phyloP scores from a whole-genome alignment of 176 grass and related monocot genomes.

The Avena atlantica region DNA sequence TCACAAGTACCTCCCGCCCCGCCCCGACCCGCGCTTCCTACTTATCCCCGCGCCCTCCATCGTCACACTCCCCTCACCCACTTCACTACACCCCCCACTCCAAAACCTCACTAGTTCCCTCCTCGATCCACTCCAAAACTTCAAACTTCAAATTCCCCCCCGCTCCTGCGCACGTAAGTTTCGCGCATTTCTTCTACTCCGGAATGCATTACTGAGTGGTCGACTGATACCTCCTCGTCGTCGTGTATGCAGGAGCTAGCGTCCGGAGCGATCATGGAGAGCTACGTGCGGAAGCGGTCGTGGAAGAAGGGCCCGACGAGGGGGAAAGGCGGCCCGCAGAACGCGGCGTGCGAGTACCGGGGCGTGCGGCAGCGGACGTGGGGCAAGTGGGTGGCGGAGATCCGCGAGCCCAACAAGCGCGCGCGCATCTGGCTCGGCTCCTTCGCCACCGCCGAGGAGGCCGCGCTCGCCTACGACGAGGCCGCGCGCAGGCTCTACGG shows the following conservation, averaged over 20 bases:
- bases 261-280: constrained; percentile 48
- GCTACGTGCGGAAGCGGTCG: constrained; percentile 65
- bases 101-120: constrained; percentile 22
- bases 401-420: constrained; percentile 87
- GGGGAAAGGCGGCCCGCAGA: constrained; percentile 78
- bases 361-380: constrained; percentile 83
- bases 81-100: constrained; percentile 51
- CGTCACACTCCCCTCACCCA: constrained; percentile 62
- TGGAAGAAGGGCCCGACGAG: constrained; percentile 98
- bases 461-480: constrained; percentile 91
- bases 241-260: constrained; percentile 10
- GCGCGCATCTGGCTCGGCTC: constrained; percentile 82
- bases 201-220: background rate
- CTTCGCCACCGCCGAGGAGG: constrained; percentile 91
- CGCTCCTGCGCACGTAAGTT: constrained; percentile 15
- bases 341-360: constrained; percentile 84
- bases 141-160: constrained; percentile 22
- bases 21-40: background rate
- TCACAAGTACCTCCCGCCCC: background rate
- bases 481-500: constrained; percentile 89
- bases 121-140: background rate
- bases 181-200: constrained; percentile 5
- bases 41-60: constrained; percentile 54
- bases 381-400: constrained; percentile 94
- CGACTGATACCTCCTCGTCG: background rate